Evolutionary conservation across 768 basidiomycete genomes (phyloP).

Genomic region (Floccularia luteovirens): DNA sequence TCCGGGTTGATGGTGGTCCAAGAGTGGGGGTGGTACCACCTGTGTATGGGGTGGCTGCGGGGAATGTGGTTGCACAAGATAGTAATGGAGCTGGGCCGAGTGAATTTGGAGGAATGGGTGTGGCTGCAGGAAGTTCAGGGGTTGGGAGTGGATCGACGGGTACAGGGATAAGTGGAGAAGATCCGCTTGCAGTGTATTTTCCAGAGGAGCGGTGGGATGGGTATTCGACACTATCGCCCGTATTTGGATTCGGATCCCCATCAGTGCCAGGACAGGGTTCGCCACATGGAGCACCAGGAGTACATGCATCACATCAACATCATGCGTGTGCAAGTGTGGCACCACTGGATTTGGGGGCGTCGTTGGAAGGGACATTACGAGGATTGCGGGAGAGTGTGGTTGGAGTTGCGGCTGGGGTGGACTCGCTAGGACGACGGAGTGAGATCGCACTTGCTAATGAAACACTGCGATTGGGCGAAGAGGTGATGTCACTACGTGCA

Average conservation of each 20-base stretch:
- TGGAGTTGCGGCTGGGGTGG: constrained; percentile 47
- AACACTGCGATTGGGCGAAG: constrained; percentile 63
- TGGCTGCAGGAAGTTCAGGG: background rate
- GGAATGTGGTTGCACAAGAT: background rate
- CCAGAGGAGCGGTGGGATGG: too few species aligned
- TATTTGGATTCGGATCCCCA: too few species aligned
- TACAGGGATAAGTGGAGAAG: background rate
- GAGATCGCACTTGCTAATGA: constrained; percentile 69
- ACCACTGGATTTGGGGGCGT: constrained; percentile 56
- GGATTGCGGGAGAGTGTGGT: constrained; percentile 55
- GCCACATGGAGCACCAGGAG: constrained; percentile 8
- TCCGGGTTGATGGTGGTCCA: constrained; percentile 12
- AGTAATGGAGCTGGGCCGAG: background rate
- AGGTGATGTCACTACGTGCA: constrained; percentile 60
- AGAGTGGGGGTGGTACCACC: constrained; percentile 13
- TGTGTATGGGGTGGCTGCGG: constrained; percentile 18
- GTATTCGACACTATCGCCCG: too few species aligned
- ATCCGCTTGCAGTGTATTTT: constrained; percentile 13
- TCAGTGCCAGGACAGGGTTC: constrained; percentile 12
- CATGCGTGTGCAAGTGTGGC: too few species aligned
- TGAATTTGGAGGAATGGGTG: background rate
- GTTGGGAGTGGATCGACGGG: background rate
- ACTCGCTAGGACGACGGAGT: constrained; percentile 40
- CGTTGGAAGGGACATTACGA: constrained; percentile 53
- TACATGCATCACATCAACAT: too few species aligned